Base-by-base conservation (phyloP, 306 rosid genomes). In the Gastrolobium bilobum region DNA sequence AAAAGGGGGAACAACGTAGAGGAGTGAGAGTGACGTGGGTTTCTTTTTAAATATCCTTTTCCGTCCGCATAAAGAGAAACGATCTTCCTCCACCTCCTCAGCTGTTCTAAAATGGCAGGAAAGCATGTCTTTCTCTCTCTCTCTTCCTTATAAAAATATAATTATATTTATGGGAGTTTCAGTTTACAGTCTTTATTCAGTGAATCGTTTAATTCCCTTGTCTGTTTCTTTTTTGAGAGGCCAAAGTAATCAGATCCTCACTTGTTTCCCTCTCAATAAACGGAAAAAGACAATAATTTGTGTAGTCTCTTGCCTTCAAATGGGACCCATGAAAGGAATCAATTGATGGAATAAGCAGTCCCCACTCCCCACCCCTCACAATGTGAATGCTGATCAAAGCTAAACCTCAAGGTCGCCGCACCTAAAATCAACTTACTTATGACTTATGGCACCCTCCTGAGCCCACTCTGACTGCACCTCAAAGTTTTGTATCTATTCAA, bases 261-360 rank as follows among this genome's bases (percentile, higher is more conserved):
- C 14, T 40, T 65, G 71, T 51, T 42, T 65, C 71, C 37, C 52
- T 9, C 9, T 65, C 5, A 33, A 34, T 60, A 2, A 60, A 35
- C 67, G 26, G 34, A 29, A 60, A 34, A 13, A 60, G 44, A 60
- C 66, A 59, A 34, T 7, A 33, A 20, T 20, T 33, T 34, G 44
- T 60, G 67, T 60, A 20, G 26, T 44, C 43, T 35, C 34, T 60
- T 35, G 10, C 7, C 43, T 3, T 35, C 34, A 60, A 31, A 20
- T 20, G 4, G 29, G 67, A 42, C 67, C 67, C 67, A 60, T 60
- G 26, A 60, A 60, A 34, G 67, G 67, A 33, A 61, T 34, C 26
- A 58, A 51, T 14, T 14, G 15, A 54, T 15, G 31, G 3, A 5
- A 20, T 15, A 57, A 57, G 14, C 26, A 1, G 26, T 20, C 9